Evolutionary conservation across 2,329 filamentous ascomycete genomes (phyloP).

Genomic region (Elsinoe arachidis): DNA sequence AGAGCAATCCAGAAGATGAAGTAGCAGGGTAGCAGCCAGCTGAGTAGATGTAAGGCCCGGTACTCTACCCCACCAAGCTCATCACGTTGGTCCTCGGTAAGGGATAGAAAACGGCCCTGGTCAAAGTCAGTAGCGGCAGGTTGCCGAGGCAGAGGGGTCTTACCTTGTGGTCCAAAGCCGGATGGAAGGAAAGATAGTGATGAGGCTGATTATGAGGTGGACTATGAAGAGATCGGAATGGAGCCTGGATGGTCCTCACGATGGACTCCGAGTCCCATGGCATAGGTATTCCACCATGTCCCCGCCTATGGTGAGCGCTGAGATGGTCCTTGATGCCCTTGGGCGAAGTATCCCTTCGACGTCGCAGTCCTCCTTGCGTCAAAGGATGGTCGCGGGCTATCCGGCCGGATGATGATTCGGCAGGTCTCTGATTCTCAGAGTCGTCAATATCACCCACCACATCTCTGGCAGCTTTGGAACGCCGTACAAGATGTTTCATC

Average conservation of each 20-base stretch:
- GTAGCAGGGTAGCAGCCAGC: constrained; percentile 20
- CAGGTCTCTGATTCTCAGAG: no score
- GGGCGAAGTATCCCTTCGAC: constrained; percentile 7
- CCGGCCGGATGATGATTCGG: no score
- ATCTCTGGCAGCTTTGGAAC: no score
- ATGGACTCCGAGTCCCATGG: constrained; percentile 6
- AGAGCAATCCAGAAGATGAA: constrained; percentile 25
- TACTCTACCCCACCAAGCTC: constrained; percentile 96
- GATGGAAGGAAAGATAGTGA: constrained; percentile 27
- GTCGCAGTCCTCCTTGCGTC: neutral
- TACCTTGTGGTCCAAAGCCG: constrained; percentile 25
- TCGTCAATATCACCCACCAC: no score
- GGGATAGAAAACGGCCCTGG: constrained; percentile 24
- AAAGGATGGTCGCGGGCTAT: neutral
- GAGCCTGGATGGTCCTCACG: neutral
- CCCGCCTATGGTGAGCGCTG: neutral
- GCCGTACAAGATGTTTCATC: no score
- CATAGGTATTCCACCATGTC: constrained; percentile 11
- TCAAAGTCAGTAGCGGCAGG: no score
- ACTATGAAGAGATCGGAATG: constrained; percentile 1
- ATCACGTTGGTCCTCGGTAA: constrained; percentile 83
- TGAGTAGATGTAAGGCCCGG: constrained; percentile 73
- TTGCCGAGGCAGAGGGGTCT: no score
- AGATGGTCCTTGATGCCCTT: neutral
- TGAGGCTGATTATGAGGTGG: constrained; percentile 9